These are phyloP conservation scores for Rhizopus delemar DNA, from an alignment of 371 early-diverging fungal genomes.

Conservation along the genomic window DNA sequence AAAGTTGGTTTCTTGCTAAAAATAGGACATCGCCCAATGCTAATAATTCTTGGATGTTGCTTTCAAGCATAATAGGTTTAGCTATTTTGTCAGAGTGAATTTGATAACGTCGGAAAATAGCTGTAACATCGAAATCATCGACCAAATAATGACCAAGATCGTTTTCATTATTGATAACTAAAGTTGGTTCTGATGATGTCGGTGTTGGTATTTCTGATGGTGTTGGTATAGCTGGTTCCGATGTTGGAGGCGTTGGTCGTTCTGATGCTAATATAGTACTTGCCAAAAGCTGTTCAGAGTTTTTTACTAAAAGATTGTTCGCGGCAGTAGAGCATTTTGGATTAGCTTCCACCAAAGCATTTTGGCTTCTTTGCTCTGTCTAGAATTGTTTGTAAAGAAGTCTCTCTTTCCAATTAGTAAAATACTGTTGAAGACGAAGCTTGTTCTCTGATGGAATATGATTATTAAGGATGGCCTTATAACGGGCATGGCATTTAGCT, in stretches of 20 bases:
- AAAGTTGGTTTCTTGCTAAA: too few relatives aligned
- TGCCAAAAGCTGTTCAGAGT: slow-evolving; percentile 12
- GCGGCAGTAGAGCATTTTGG: slow-evolving; percentile 13
- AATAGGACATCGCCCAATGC: slow-evolving; percentile 20
- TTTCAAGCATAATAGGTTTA: slow-evolving; percentile 14
- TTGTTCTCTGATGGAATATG: slow-evolving; percentile 8
- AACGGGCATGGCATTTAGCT: slow-evolving; percentile 10
- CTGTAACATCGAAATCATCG: slow-evolving; percentile 16
- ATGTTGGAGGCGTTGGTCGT: slow-evolving; percentile 7
- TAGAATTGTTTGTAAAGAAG: slow-evolving; percentile 9
- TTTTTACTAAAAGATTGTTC: slow-evolving; percentile 5
- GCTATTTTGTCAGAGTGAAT: slow-evolving; percentile 11
- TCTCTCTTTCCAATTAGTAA: slow-evolving; percentile 10
- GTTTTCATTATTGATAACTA: slow-evolving; percentile 14
- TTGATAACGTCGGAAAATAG: slow-evolving; percentile 19
- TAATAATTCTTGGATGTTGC: slow-evolving; percentile 19
- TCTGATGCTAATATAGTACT: slow-evolving; percentile 8
- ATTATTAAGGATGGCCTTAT: slow-evolving; percentile 7
- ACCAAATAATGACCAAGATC: slow-evolving; percentile 16
- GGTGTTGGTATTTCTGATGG: not conserved
- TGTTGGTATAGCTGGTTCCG: slow-evolving; percentile 5
- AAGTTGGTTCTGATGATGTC: slow-evolving; percentile 13
- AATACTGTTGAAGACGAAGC: slow-evolving; percentile 6
- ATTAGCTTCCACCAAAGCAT: slow-evolving; percentile 14
- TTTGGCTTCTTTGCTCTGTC: slow-evolving; percentile 11